Percentiles rank a stretch among this genome's conserved stretches.
phyloP scores from a whole-genome alignment of 2,329 filamentous ascomycete genomes.

The Ceratocystis eucalypticola region DNA sequence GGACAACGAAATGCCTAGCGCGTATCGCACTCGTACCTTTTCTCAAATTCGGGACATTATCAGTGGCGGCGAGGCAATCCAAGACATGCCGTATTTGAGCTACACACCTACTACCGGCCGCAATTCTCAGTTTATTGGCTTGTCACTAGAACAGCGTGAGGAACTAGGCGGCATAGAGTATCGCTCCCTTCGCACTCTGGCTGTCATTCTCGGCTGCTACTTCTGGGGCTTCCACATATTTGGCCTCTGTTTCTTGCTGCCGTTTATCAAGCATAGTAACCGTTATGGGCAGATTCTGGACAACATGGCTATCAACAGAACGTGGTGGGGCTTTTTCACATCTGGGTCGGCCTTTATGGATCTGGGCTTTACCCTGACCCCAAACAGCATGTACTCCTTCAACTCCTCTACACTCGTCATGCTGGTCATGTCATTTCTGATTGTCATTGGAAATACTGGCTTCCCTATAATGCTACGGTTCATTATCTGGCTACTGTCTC shows the following conservation, averaged over 20 bases:
- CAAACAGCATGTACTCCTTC: constrained; percentile 89
- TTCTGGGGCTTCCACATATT: constrained; percentile 73
- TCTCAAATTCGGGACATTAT: constrained; percentile 15
- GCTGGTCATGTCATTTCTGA: constrained; percentile 67
- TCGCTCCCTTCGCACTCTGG: constrained; percentile 74
- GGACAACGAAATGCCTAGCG: constrained; percentile 10
- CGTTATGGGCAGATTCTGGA: constrained; percentile 55
- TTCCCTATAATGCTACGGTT: constrained; percentile 92
- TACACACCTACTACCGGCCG: constrained; percentile 85
- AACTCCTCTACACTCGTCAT: constrained; percentile 62
- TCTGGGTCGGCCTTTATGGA: constrained; percentile 84
- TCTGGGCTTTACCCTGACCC: constrained; percentile 81
- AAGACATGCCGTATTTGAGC: constrained; percentile 74
- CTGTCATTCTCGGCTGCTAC: constrained; percentile 63
- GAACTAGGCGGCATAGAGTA: constrained; percentile 96
- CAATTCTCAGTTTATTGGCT: constrained; percentile 81
- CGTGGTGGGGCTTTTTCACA: constrained; percentile 92
- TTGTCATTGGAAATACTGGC: constrained; percentile 88
- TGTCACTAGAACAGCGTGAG: constrained; percentile 83
- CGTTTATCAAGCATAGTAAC: constrained; percentile 59
- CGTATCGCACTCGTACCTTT: constrained; percentile 14
- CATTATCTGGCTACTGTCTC: constrained; percentile 71
- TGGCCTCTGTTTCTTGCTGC: constrained; percentile 57
- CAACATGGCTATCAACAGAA: constrained; percentile 45
- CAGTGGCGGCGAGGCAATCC: constrained; percentile 11